Evolutionary conservation across 371 early-diverging fungal species (phyloP).

Genomic region (Choanephora cucurbitarum): DNA sequence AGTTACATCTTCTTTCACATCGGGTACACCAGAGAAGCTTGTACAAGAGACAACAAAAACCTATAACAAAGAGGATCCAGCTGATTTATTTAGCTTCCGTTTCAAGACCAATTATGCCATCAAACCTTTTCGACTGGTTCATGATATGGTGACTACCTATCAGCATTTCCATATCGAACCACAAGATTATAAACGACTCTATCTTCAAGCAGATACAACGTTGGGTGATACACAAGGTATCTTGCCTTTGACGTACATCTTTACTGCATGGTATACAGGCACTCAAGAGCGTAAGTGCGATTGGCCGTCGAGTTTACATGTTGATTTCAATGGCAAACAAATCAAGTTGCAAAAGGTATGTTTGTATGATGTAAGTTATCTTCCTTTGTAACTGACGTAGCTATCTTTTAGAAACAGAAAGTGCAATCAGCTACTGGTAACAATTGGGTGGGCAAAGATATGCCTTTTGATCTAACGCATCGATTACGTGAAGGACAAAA

Average conservation of each 20-base stretch:
- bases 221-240: not conserved
- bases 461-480: slow-evolving; percentile 28
- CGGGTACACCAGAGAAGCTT: not conserved
- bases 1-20: not conserved
- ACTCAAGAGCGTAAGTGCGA: slow-evolving; percentile 27
- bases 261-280: slow-evolving; percentile 29
- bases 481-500: slow-evolving; percentile 26
- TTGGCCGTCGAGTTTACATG: slow-evolving; percentile 33
- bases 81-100: not conserved
- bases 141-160: slow-evolving; percentile 17
- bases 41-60: not conserved
- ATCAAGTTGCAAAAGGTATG: slow-evolving; percentile 27
- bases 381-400: too few species aligned
- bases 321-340: slow-evolving; percentile 22
- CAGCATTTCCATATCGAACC: not conserved
- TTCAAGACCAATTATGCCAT: slow-evolving; percentile 3
- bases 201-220: not conserved
- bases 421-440: slow-evolving; percentile 14
- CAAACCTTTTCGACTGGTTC: slow-evolving; percentile 24
- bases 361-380: too few species aligned
- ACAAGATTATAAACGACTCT: not conserved
- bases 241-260: slow-evolving; percentile 24
- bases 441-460: slow-evolving; percentile 37
- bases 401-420: slow-evolving; percentile 11
- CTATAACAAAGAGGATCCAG: not conserved